Conservation (phyloP, 495 filamentous ascomycete genomes). For the Aspergillus affinis region DNA sequence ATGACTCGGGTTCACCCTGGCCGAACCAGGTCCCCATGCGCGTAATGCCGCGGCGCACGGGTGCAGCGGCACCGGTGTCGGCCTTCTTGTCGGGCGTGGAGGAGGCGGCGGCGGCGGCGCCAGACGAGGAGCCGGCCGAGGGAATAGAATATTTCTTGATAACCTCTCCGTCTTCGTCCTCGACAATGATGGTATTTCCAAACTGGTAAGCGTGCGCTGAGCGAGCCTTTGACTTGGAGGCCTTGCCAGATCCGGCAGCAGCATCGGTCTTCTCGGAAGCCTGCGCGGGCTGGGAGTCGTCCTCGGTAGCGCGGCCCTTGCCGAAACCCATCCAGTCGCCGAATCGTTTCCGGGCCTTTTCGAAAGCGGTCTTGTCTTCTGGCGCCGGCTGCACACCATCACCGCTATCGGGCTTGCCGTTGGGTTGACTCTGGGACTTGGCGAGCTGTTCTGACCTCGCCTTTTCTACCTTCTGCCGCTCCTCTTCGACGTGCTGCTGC, state of each 20-base stretch:
- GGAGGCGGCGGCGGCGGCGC: not conserved
- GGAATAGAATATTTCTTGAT: slow-evolving; percentile 95
- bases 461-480: slow-evolving; percentile 58
- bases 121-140: slow-evolving; percentile 15
- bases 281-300: slow-evolving; percentile 21
- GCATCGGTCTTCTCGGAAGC: slow-evolving; percentile 20
- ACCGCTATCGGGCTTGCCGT: slow-evolving; percentile 47
- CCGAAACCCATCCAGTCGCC: slow-evolving; percentile 44
- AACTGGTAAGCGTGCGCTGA: slow-evolving; percentile 93
- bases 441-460: slow-evolving; percentile 49
- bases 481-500: slow-evolving; percentile 52
- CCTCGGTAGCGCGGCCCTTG: slow-evolving; percentile 25
- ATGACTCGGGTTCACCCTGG: slow-evolving; percentile 47
- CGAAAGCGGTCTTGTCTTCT: slow-evolving; percentile 28
- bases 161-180: slow-evolving; percentile 96
- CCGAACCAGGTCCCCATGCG: slow-evolving; percentile 66
- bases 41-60: slow-evolving; percentile 49
- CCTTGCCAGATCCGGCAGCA: slow-evolving; percentile 20
- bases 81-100: slow-evolving; percentile 15
- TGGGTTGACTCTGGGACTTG: slow-evolving; percentile 41
- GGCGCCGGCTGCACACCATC: slow-evolving; percentile 35
- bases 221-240: slow-evolving; percentile 34
- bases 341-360: slow-evolving; percentile 37
- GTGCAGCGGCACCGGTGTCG: slow-evolving; percentile 27
- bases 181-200: slow-evolving; percentile 95